Percentiles rank a stretch among this genome's conserved stretches.
Evolutionary conservation across 2,329 filamentous ascomycete genomes (phyloP).

Genomic region (Alternaria viburni): DNA sequence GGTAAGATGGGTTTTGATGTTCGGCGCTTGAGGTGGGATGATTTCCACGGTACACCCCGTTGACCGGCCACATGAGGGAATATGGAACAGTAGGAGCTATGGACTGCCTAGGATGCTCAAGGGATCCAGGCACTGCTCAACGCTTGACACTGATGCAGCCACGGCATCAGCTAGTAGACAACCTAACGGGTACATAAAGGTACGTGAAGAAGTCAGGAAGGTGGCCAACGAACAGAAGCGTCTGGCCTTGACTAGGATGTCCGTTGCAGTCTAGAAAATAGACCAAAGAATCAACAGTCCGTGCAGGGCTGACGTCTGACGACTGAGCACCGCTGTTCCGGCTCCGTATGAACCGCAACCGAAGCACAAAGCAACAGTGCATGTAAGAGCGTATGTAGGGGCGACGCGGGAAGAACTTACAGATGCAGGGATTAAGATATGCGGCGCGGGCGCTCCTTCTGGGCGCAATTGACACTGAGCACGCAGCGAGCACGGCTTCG

Average conservation of each 20-base stretch:
- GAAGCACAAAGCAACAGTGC: slow-evolving; percentile 38
- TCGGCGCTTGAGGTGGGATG: slow-evolving; percentile 37
- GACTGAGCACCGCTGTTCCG: slow-evolving; percentile 43
- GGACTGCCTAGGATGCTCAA: slow-evolving; percentile 29
- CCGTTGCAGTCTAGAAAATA: slow-evolving; percentile 40
- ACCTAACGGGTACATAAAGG: slow-evolving; percentile 38
- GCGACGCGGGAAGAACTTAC: slow-evolving; percentile 38
- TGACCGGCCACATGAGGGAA: slow-evolving; percentile 40
- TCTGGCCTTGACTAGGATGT: slow-evolving; percentile 43
- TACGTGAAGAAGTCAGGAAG: slow-evolving; percentile 32
- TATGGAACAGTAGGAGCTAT: slow-evolving; percentile 40
- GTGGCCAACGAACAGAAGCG: slow-evolving; percentile 37
- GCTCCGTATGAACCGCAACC: slow-evolving; percentile 42
- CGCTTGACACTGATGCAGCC: slow-evolving; percentile 38
- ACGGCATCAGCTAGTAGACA: slow-evolving; percentile 41
- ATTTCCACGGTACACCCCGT: slow-evolving; percentile 40
- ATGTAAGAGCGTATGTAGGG: slow-evolving; percentile 32
- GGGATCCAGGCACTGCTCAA: slow-evolving; percentile 34
- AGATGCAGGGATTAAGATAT: slow-evolving; percentile 32
- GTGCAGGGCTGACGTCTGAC: slow-evolving; percentile 50
- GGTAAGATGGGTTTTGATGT: slow-evolving; percentile 30
- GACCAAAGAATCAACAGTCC: slow-evolving; percentile 46
- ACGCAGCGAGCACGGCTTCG: slow-evolving; percentile 27
- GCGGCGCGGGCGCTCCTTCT: slow-evolving; percentile 38
- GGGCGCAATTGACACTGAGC: slow-evolving; percentile 33